phyloP scores from a whole-genome alignment of 1,284 basidiomycete species.

The Chondrostereum purpureum region DNA sequence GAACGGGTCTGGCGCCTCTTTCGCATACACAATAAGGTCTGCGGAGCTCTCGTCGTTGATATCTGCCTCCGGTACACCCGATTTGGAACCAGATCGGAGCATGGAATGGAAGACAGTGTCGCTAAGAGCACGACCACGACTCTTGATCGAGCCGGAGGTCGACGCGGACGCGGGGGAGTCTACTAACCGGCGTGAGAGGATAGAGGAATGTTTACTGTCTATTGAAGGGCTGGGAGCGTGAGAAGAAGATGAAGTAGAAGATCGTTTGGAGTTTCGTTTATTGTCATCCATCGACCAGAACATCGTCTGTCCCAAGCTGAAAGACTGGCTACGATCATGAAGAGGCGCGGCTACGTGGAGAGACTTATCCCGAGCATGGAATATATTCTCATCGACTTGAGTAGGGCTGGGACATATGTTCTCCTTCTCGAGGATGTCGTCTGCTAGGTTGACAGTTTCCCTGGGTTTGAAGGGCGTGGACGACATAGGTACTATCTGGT shows the following conservation, averaged over 20 bases:
- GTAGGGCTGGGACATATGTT: conserved; percentile 9
- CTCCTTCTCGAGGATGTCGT: conserved; percentile 4
- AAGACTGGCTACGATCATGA: conserved; percentile 50
- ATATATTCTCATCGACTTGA: conserved; percentile 14
- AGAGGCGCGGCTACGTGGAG: conserved; percentile 26
- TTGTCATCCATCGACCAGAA: conserved; percentile 40
- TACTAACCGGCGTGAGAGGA: conserved; percentile 16
- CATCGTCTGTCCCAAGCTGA: conserved; percentile 54
- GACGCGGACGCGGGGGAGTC: conserved; percentile 19
- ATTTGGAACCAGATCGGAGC: conserved; percentile 26
- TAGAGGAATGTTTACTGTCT: conserved; percentile 15
- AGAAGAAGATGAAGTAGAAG: conserved; percentile 17
- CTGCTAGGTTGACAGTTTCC: neutral
- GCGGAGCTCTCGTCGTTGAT: conserved; percentile 49
- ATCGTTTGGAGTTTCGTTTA: conserved; percentile 12
- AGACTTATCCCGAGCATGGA: conserved; percentile 27
- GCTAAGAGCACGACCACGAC: conserved; percentile 47
- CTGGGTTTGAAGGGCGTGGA: conserved; percentile 28
- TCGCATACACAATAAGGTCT: conserved; percentile 40
- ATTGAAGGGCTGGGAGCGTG: conserved; percentile 18
- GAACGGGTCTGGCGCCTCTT: conserved; percentile 51
- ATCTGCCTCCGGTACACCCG: conserved; percentile 44
- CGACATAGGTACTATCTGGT: conserved; percentile 16
- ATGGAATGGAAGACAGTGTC: conserved; percentile 58
- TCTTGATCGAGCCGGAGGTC: conserved; percentile 26